These are phyloP conservation scores for Epichloe sp. DNA, from an alignment of 2,329 filamentous ascomycete genomes.

Conservation along the genomic window DNA sequence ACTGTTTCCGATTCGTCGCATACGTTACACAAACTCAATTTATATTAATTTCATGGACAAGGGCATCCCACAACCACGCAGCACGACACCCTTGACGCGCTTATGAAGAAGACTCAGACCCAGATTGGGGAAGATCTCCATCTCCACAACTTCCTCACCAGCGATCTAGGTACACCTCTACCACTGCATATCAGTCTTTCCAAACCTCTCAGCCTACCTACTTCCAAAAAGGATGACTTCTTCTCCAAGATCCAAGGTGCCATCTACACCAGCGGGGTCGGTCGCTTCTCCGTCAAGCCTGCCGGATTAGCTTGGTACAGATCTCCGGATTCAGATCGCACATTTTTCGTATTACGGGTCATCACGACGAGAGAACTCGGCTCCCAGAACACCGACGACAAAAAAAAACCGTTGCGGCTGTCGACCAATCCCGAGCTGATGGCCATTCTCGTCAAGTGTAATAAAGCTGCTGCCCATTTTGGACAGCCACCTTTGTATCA, in stretches of 20 bases:
- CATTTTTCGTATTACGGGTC: conserved; percentile 73
- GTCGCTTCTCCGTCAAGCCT: conserved; percentile 26
- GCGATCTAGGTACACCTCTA: conserved; percentile 61
- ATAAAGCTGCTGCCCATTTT: conserved; percentile 44
- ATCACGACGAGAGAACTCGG: conserved; percentile 11
- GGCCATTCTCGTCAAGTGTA: conserved; percentile 52
- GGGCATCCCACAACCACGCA: conserved; percentile 41
- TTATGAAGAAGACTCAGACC: conserved; percentile 26
- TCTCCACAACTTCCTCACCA: conserved; percentile 59
- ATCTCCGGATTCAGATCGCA: conserved; percentile 50
- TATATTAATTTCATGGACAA: conserved; percentile 14
- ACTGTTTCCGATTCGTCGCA: background rate
- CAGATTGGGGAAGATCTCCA: conserved; percentile 20
- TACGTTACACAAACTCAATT: too few relatives aligned
- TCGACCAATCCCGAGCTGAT: conserved; percentile 40
- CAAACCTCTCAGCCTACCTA: conserved; percentile 60
- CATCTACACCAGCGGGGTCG: conserved; percentile 19
- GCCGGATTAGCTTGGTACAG: conserved; percentile 34
- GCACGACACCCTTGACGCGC: conserved; percentile 29
- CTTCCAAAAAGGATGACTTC: conserved; percentile 60
- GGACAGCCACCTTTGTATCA: conserved; percentile 61
- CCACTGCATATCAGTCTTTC: conserved; percentile 90
- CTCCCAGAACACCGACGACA: conserved; percentile 11
- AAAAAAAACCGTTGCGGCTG: background rate
- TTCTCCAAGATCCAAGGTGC: conserved; percentile 36